A percentile compares a stretch with the other conserved stretches of the same genome.
Conservation (phyloP, 2,329 filamentous ascomycete genomes). For the Teratosphaeria nubilosa region DNA sequence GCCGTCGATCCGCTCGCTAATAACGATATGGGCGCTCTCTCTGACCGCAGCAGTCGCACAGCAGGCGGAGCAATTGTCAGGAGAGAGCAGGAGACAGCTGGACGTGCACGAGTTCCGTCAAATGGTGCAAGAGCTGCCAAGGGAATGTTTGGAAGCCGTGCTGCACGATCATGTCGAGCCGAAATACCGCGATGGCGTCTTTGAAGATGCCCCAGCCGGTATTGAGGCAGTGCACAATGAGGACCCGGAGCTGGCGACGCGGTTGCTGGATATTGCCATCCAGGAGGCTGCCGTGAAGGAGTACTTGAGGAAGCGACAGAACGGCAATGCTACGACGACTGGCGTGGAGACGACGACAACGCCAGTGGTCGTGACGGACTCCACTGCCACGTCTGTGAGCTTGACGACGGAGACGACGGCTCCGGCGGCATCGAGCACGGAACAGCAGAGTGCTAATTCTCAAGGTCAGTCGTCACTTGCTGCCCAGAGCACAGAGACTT, state of each 20-base stretch:
- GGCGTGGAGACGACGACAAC: slow-evolving; percentile 13
- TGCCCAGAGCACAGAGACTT: background rate
- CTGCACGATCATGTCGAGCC: slow-evolving; percentile 53
- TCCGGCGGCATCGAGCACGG: background rate
- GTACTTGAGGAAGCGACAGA: slow-evolving; percentile 34
- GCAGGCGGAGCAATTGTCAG: slow-evolving; percentile 3
- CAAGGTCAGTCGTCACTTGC: slow-evolving; percentile 13
- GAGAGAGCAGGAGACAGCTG: slow-evolving; percentile 15
- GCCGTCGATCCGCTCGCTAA: slow-evolving; percentile 30
- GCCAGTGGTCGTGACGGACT: slow-evolving; percentile 15
- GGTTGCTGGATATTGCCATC: slow-evolving; percentile 55
- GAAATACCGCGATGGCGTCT: slow-evolving; percentile 59
- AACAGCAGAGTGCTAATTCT: slow-evolving; percentile 1
- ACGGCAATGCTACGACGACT: slow-evolving; percentile 7
- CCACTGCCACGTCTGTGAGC: slow-evolving; percentile 16
- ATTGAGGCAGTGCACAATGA: slow-evolving; percentile 53
- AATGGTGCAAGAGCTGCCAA: slow-evolving; percentile 47
- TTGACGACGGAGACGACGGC: slow-evolving; percentile 13
- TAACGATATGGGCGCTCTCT: slow-evolving; percentile 29
- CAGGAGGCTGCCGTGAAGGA: slow-evolving; percentile 23
- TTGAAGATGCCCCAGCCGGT: slow-evolving; percentile 53
- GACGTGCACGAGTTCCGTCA: slow-evolving; percentile 38
- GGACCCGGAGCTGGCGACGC: slow-evolving; percentile 52
- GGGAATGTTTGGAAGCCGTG: slow-evolving; percentile 53
- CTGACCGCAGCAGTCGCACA: slow-evolving; percentile 24